Conservation (phyloP, 352 stramenopile genomes). For the Pseudoperonospora humuli region DNA sequence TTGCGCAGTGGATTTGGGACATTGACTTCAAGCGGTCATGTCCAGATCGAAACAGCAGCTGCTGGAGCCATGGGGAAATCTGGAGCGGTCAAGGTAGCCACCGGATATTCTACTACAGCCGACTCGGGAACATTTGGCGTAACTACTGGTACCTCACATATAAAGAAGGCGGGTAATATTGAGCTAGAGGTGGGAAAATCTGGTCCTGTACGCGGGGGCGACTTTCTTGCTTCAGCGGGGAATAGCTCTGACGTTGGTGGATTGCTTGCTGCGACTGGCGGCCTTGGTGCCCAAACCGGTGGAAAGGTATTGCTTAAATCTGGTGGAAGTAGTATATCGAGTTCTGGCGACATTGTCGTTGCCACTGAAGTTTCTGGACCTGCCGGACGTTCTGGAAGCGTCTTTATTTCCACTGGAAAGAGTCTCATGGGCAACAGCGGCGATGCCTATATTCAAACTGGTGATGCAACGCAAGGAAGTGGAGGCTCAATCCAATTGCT, state of each 20-base stretch:
- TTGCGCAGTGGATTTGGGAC: conserved; percentile 14
- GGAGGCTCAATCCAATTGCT: conserved; percentile 21
- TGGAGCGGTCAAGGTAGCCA: conserved; percentile 12
- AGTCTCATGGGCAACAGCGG: conserved; percentile 18
- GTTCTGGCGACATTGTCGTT: conserved; percentile 13
- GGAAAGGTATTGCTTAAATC: conserved; percentile 17
- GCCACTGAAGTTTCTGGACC: conserved; percentile 13
- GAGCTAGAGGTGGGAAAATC: conserved; percentile 16
- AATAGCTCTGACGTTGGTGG: conserved; percentile 24
- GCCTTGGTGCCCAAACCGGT: conserved; percentile 18
- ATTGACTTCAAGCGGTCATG: conserved; percentile 17
- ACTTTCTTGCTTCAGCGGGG: conserved; percentile 13
- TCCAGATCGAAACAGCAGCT: conserved; percentile 13
- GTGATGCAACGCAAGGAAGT: conserved; percentile 21
- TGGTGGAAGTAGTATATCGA: conserved; percentile 15
- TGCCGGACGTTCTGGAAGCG: conserved; percentile 8
- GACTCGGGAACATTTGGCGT: conserved; percentile 17
- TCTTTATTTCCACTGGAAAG: conserved; percentile 19
- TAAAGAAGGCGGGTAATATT: conserved; percentile 15
- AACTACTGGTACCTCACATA: conserved; percentile 15
- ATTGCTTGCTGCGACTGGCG: conserved; percentile 10
- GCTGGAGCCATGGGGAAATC: conserved; percentile 14
- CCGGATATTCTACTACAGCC: conserved; percentile 11
- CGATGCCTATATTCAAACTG: conserved; percentile 18
- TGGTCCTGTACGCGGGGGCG: conserved; percentile 14